A percentile compares a stretch with the other conserved stretches of the same genome.
phyloP scores from a whole-genome alignment of 139 green algal genomes.

The Closterium sp. region DNA sequence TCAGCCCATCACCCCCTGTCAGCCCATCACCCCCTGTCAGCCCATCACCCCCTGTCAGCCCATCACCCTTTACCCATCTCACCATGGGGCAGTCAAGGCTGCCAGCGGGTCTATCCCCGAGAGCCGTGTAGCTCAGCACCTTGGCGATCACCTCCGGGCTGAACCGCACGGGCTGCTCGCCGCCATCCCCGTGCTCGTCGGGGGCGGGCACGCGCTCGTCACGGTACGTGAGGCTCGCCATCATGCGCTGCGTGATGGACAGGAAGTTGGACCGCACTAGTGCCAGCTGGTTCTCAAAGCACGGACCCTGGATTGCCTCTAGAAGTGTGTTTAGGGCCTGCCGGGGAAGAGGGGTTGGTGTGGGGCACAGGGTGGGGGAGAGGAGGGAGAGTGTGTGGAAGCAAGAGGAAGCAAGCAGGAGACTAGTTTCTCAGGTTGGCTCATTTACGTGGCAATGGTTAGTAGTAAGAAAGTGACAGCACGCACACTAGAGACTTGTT shows the following conservation, averaged over 20 bases:
- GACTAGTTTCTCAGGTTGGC: not conserved
- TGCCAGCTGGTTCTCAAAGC: conserved; percentile 25
- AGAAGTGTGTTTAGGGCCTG: conserved; percentile 21
- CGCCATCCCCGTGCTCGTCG: not conserved
- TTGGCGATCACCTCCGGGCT: not conserved
- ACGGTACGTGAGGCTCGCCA: conserved; percentile 1
- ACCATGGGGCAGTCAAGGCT: conserved; percentile 6
- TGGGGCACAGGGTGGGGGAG: not conserved
- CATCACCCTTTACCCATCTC: not conserved
- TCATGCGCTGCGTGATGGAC: conserved; percentile 8
- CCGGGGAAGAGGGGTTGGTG: not conserved
- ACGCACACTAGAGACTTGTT: no score
- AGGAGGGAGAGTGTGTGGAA: not conserved
- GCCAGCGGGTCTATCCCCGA: not conserved
- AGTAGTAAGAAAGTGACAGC: no score
- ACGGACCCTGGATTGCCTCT: conserved; percentile 32
- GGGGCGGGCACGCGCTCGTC: not conserved
- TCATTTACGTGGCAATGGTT: not conserved
- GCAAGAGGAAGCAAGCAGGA: not conserved
- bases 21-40: not conserved
- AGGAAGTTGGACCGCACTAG: conserved; percentile 24
- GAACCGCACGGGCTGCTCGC: not conserved
- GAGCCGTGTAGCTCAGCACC: conserved; percentile 5
- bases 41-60: no score
- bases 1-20: no score